Evolutionary conservation across 1,284 basidiomycete genomes (phyloP), one percentile per base, ranked within the genome.

Genomic region (Grifola frondosa): DNA sequence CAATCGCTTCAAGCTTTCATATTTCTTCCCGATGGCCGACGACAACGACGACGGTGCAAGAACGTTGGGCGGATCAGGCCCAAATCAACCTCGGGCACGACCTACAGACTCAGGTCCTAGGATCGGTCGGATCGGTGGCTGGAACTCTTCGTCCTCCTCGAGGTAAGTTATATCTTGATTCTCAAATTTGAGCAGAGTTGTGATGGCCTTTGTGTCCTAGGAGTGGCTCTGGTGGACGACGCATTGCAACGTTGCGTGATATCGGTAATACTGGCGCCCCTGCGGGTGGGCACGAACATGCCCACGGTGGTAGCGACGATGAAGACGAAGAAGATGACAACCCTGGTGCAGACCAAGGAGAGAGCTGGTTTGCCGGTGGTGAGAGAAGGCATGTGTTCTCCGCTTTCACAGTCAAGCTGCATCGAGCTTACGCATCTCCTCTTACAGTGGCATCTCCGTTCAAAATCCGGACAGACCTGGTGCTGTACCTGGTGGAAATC

Each of bases 401-500:
- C 12, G 10, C 11, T 5, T 37, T 12, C 22, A 15, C 29, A 9
- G 22, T 41, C 17, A 40, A 24, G 22, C 17, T 19, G 34, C n/a
- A 15, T 25, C 12, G 6, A 16, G 16, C 30, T 40, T 29, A 34
- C 44, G 39, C 24, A 31, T 26, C 36, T 25, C 11, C 30, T 29
- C 12, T n/a, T n/a, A 7, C 55, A 97, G 94, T 66, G 96, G 94
- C 0, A 75, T 99, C 28, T 90, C 87, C 3, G 81, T 99, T 1
- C 81, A 97, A 66, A 92, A 94, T 60, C 96, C 95, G 6, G 78
- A 83, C 50, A 60, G 71, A 25, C 66, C 56, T 1, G 65, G 71
- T 22, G 66, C 62, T 16, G 54, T 72, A 7, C 75, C 81, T 10
- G 84, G 83, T 10, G 80, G 82, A 8, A 69, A 82, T 52, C 68